phyloP scores from a whole-genome alignment of 2,329 filamentous ascomycete species.

The Phialemoniopsis sp. region DNA sequence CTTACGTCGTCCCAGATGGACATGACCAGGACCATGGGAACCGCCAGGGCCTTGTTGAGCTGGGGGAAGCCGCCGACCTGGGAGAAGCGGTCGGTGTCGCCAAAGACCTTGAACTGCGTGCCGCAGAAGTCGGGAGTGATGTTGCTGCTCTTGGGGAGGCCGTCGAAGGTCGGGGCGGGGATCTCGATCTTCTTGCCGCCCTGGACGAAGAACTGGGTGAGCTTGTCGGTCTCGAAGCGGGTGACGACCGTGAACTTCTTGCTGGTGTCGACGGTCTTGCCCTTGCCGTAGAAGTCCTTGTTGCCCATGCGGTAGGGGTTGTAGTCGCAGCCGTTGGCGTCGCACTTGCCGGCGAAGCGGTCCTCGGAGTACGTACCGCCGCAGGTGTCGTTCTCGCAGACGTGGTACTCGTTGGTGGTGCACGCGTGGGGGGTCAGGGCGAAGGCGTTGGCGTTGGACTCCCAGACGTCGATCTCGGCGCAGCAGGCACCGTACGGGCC shows the following conservation, averaged over 20 bases:
- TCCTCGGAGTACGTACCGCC: slow-evolving; percentile 35
- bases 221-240: slow-evolving; percentile 45
- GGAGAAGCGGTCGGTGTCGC: slow-evolving; percentile 45
- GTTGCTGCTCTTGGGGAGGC: slow-evolving; percentile 25
- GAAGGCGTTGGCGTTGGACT: slow-evolving; percentile 54
- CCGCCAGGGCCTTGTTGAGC: slow-evolving; percentile 49
- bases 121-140: slow-evolving; percentile 57
- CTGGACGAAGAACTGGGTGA: slow-evolving; percentile 54
- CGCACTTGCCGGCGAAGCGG: slow-evolving; percentile 51
- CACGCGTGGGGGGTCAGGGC: slow-evolving; percentile 58
- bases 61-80: slow-evolving; percentile 49
- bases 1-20: slow-evolving; percentile 44
- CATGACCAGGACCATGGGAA: slow-evolving; percentile 63
- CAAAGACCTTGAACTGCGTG: slow-evolving; percentile 50
- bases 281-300: slow-evolving; percentile 50
- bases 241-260: slow-evolving; percentile 53
- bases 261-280: slow-evolving; percentile 45
- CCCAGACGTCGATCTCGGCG: slow-evolving; percentile 51
- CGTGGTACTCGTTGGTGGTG: slow-evolving; percentile 34
- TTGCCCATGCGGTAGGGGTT: slow-evolving; percentile 57
- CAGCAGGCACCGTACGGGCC: slow-evolving; percentile 45
- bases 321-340: slow-evolving; percentile 58
- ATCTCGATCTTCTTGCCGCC: slow-evolving; percentile 43
- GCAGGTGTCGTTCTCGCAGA: slow-evolving; percentile 30
- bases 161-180: slow-evolving; percentile 26